A percentile compares a stretch with the other conserved stretches of the same genome.
These are phyloP conservation scores for Hirsutella minnesotensis DNA, from an alignment of 2,329 filamentous ascomycete genomes.

Conservation along the genomic window DNA sequence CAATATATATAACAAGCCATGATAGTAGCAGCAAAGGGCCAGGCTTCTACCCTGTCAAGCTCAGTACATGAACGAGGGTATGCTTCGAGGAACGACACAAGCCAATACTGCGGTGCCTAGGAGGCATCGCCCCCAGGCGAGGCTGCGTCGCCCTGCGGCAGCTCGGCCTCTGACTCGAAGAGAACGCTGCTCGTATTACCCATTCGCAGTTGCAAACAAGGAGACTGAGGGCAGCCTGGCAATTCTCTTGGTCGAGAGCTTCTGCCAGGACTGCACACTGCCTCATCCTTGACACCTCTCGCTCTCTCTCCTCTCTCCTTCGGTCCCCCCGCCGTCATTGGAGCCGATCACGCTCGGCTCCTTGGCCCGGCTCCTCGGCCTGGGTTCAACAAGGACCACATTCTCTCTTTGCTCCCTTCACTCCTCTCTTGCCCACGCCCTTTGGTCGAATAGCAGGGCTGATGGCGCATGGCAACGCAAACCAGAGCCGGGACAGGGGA, in stretches of 20 bases:
- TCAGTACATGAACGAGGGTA: not conserved
- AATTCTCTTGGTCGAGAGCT: not conserved
- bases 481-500: too few species aligned
- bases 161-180: slow-evolving; percentile 1
- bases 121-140: slow-evolving; percentile 1
- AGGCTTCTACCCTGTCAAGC: not conserved
- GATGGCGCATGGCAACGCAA: too few species aligned
- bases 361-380: too few species aligned
- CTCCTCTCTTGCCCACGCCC: too few species aligned
- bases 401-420: too few species aligned
- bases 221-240: not conserved
- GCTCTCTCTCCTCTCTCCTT: not conserved
- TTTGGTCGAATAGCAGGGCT: too few species aligned
- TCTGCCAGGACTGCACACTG: not conserved
- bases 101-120: not conserved
- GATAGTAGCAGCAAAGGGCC: not conserved
- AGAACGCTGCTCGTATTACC: not conserved
- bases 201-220: not conserved
- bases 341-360: too few species aligned
- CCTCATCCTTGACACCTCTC: not conserved
- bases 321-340: too few species aligned
- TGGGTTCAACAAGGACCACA: too few species aligned
- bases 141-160: not conserved
- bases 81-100: not conserved
- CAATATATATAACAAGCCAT: not conserved